Base-by-base conservation (phyloP, 805 yeast genomes). In the Lipomyces japonicus region DNA sequence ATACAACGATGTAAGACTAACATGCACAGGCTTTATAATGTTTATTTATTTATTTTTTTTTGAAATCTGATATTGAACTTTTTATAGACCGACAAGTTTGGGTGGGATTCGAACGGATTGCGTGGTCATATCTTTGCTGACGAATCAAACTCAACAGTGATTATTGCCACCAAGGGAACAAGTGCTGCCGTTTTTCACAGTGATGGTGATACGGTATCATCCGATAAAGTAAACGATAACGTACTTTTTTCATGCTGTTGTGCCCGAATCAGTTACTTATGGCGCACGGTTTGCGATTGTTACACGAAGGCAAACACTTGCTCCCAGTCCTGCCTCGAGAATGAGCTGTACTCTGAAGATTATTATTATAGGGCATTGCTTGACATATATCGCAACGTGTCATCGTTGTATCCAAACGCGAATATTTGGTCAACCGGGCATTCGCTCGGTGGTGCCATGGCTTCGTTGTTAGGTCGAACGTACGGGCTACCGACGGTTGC, bases 211-310 rank as follows among this genome's bases (percentile, higher is more conserved):
- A 93, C 98, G 0, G 84, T 85, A 0, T 79, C 76, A 0, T 81
- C 79, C 49, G 98, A 93, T 65, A 89, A 88, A 66, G 67, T 75
- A 25, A 93, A 93, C 65, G 98, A 93, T 66, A 93, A 93, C 63
- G 64, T 93, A 49, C 69, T 93, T 30, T 93, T 93, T 65, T 86
- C 95, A 12, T 93, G 98, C 67, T 93, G 98, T 67, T 93, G 98
- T 70, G 97, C 96, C 0, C 76, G 98, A 31, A 84, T 93, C 1
- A 79, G 93, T 31, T 91, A 91, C 58, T 69, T 90, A 68, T 93
- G 98, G 98, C 80, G 83, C 10, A 87, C 98, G 0, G 97, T 90
- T 1, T 93, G 98, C 68, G 97, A 89, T 66, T 93, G 98, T 66
- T 93, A 86, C 64, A 80, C 82, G 55, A 73, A 73, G 16, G 78